A percentile compares a stretch with the other conserved stretches of the same genome.
Conservation (phyloP, 1,284 basidiomycete genomes). For the Inonotus hispidus region DNA sequence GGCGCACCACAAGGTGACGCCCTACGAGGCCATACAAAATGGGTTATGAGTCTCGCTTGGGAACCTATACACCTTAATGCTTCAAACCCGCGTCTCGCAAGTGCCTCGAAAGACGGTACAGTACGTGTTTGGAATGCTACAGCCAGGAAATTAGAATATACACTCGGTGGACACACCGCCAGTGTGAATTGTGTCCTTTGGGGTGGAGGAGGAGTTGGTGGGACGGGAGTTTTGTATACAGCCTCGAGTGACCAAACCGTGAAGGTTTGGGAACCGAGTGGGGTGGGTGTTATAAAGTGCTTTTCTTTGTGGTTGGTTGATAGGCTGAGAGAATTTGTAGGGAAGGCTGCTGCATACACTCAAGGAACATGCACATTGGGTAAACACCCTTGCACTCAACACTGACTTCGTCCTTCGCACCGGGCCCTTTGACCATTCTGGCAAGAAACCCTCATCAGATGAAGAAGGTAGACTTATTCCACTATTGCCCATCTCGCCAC, state of each 20-base stretch:
- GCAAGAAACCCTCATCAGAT: constrained; percentile 69
- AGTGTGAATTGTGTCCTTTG: constrained; percentile 95
- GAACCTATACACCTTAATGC: constrained; percentile 93
- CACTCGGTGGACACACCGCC: constrained; percentile 90
- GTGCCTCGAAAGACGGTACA: constrained; percentile 94
- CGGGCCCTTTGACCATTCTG: constrained; percentile 89
- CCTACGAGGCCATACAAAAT: constrained; percentile 90
- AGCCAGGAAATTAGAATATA: constrained; percentile 73
- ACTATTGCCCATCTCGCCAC: not conserved
- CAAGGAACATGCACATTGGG: constrained; percentile 98
- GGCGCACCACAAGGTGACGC: constrained; percentile 83
- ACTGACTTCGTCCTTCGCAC: constrained; percentile 95
- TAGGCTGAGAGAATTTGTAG: constrained; percentile 29
- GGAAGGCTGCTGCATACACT: constrained; percentile 68
- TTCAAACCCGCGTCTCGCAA: constrained; percentile 79
- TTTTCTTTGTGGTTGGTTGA: not conserved
- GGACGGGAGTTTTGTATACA: constrained; percentile 84
- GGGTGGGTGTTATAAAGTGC: too few species aligned
- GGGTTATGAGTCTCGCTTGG: constrained; percentile 96
- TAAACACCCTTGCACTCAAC: constrained; percentile 92
- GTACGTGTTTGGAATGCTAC: constrained; percentile 89
- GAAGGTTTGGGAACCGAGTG: constrained; percentile 87
- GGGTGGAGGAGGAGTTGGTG: constrained; percentile 73
- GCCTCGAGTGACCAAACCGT: constrained; percentile 93
- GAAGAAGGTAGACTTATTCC: constrained; percentile 57